Conservation (phyloP, 1,139 yeast species). For the Yamadazyma atlantica region DNA sequence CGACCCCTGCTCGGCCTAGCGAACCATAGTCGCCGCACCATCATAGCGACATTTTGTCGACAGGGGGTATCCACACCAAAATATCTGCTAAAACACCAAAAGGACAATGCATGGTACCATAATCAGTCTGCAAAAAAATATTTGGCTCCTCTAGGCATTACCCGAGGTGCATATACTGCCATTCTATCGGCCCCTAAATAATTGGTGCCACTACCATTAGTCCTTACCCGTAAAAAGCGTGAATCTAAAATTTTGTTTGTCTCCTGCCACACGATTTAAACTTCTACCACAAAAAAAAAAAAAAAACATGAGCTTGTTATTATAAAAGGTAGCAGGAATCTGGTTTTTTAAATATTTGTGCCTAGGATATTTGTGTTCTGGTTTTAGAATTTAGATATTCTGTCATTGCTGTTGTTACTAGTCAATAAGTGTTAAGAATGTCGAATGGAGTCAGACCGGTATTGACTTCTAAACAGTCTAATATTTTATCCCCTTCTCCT, state of each 20-base stretch:
- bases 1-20: neutral
- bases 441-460: conserved; percentile 8
- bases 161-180: neutral
- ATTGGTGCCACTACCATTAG: neutral
- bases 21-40: neutral
- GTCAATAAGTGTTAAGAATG: conserved; percentile 4
- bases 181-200: neutral
- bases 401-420: neutral
- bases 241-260: conserved; percentile 2
- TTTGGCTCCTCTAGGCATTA: neutral
- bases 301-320: neutral
- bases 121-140: neutral
- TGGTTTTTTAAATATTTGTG: neutral
- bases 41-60: neutral
- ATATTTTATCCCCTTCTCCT: conserved; percentile 26
- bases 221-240: neutral
- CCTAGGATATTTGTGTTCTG: neutral
- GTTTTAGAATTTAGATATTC: neutral
- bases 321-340: neutral
- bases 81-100: neutral
- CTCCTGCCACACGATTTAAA: conserved; percentile 9
- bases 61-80: neutral
- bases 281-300: neutral
- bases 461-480: conserved; percentile 13
- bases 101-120: neutral